Base-by-base conservation (phyloP, 2,329 filamentous ascomycete genomes). In the Fusarium poae region DNA sequence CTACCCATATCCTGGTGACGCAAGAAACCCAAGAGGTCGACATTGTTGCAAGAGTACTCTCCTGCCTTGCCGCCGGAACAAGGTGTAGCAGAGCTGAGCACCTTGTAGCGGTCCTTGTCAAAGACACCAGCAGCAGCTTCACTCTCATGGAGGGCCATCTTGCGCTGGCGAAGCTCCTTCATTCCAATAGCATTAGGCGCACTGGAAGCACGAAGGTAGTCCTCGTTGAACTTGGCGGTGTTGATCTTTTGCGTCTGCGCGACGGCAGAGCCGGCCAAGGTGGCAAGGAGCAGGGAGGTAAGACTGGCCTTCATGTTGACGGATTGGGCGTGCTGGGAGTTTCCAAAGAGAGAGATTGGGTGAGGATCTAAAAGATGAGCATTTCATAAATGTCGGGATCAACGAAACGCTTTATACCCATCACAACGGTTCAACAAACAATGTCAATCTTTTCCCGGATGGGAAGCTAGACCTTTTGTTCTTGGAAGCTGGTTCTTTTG, bases 391-490 rank as follows among this genome's bases (percentile, higher is more conserved):
- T 6, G 0, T 8, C 0, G 7, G 18, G 25, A 13, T 29, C 3
- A 6, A 10, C 2, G 4, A 18, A n/a, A 43, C 2, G 4, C 29
- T 60, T 60, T 51, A 59, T 60, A 59, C 8, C 35, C 3, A 3
- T 3, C 4, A 25, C 23, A 21, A 8, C 8, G 25, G 3, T 15
- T 25, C 4, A 10, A 2, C 13, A 25, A 23, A 21, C 12, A 0
- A 18, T 5, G 55, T 0, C 20, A 40, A 61, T 61, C 57, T 16
- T 34, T 16, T 6, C 57, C 35, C 4, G 7, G 35, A 60, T 20
- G 42, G 55, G 57, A 61, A 61, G 55, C 55, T 61, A 27, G 55
- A 15, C n/a, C 30, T 61, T 61, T 61, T 59, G 35, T 42, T 39
- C 39, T 42, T 39, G 52, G 51, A 25, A 55, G n/a, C n/a, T 30